Base-by-base conservation (phyloP, 768 basidiomycete genomes). In the Lepiota venenata region DNA sequence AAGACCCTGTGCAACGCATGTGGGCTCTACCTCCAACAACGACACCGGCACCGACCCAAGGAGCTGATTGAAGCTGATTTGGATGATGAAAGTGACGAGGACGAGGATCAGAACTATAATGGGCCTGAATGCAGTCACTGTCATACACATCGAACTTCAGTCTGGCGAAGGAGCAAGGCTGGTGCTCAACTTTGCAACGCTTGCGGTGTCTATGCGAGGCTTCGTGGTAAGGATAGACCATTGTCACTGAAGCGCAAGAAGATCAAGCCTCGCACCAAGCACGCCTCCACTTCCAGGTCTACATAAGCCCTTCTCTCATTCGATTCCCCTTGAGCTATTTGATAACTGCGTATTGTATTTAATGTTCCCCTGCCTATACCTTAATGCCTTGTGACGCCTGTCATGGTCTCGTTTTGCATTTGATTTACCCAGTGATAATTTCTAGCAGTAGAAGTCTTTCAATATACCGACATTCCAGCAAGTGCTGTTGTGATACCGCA, bases 111-210 rank as follows among this genome's bases (percentile, higher is more conserved):
- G 14, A 74, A 76, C 57, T 69, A 69, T 22, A 64, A 66, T 36
- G 76, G 74, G 8, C 78, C 77, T 1, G 73, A 77, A 58, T 79
- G 78, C 44, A 76, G 73, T 50, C 78, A 78, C 63, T 79, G 78
- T 55, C 71, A 69, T 52, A 78, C 78, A 8, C 75, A 75, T 50
- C 73, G 70, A 39, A 79, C 78, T 2, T 77, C 75, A 7, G 78
- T 79, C 39, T 79, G 78, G 78, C 68, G 78, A 37, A 66, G 78
- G 47, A 77, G 76, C 59, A 79, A 79, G 62, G 68, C 73, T 1
- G 78, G 78, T 1, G 75, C 74, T 11, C 76, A 77, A 59, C 68
- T 79, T 1, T 79, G 78, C 61, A 79, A 79, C 49, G 78, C 78
- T 4, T 79, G 78, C 60, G 78, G 78, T 20, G 78, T 79, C 8